phyloP scores from a whole-genome alignment of 352 stramenopile species.

The Globisporangium okanoganense region DNA sequence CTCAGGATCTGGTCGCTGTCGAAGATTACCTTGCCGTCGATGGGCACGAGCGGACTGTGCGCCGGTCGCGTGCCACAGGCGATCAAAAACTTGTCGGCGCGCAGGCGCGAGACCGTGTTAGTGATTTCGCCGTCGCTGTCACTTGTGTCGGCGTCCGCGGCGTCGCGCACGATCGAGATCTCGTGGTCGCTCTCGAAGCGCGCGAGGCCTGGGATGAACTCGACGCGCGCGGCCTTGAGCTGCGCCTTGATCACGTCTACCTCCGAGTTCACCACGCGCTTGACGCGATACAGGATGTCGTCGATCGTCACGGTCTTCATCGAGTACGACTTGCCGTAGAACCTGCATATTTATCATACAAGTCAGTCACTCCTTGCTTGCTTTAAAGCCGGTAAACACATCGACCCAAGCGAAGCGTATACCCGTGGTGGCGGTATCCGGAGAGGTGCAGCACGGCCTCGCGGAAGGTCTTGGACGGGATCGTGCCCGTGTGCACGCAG shows the following conservation, averaged over 20 bases:
- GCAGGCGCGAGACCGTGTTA: slow-evolving; percentile 38
- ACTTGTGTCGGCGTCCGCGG: slow-evolving; percentile 10
- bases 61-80: slow-evolving; percentile 82
- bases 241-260: slow-evolving; percentile 82
- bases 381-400: neutral
- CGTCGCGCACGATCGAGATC: slow-evolving; percentile 59
- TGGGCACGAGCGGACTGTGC: slow-evolving; percentile 69
- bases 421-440: slow-evolving; percentile 86
- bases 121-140: slow-evolving; percentile 15
- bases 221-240: slow-evolving; percentile 69
- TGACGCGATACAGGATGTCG: slow-evolving; percentile 79
- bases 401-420: neutral
- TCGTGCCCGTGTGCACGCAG: slow-evolving; percentile 83
- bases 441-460: slow-evolving; percentile 89
- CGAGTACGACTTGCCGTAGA: slow-evolving; percentile 85
- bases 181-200: slow-evolving; percentile 75
- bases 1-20: slow-evolving; percentile 83
- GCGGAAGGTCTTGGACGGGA: slow-evolving; percentile 89
- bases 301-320: slow-evolving; percentile 82
- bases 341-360: slow-evolving; percentile 20
- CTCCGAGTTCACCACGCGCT: slow-evolving; percentile 71
- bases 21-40: slow-evolving; percentile 82
- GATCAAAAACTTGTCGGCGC: slow-evolving; percentile 81
- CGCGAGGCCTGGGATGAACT: slow-evolving; percentile 67
- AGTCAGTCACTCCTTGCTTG: neutral